phyloP scores from a whole-genome alignment of 495 filamentous ascomycete species.

The Pseudotulostoma volvatum region DNA sequence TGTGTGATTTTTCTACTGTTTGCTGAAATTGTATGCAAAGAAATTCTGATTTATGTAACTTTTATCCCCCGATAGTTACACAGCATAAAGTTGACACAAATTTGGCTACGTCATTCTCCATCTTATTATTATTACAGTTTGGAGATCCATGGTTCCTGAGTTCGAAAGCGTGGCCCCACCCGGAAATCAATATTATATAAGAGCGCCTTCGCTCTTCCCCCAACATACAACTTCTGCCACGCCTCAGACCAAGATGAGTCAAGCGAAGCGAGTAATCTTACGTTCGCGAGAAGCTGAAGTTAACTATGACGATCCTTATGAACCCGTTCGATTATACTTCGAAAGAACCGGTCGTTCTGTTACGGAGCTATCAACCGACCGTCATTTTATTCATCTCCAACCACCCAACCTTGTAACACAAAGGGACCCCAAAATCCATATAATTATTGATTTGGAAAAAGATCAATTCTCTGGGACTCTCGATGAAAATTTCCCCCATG shows the following conservation, averaged over 20 bases:
- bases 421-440: slow-evolving; percentile 2
- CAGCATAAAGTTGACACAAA: no score
- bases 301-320: neutral
- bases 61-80: no score
- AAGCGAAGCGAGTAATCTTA: slow-evolving; percentile 4
- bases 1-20: no score
- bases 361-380: neutral
- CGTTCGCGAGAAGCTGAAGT: slow-evolving; percentile 1
- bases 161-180: no score
- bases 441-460: slow-evolving; percentile 5
- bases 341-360: neutral
- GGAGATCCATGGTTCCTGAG: no score
- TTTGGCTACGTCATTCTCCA: no score
- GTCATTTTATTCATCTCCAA: slow-evolving; percentile 3
- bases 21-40: no score
- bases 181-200: no score
- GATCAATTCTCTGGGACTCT: neutral
- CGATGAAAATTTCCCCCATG: slow-evolving; percentile 1
- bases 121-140: no score
- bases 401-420: slow-evolving; percentile 1
- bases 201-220: no score
- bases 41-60: no score
- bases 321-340: slow-evolving; percentile 3
- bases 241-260: slow-evolving; percentile 1
- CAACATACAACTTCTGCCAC: no score